These are phyloP conservation scores for Trichoderma virens DNA, from an alignment of 495 filamentous ascomycete species.

Conservation along the genomic window DNA sequence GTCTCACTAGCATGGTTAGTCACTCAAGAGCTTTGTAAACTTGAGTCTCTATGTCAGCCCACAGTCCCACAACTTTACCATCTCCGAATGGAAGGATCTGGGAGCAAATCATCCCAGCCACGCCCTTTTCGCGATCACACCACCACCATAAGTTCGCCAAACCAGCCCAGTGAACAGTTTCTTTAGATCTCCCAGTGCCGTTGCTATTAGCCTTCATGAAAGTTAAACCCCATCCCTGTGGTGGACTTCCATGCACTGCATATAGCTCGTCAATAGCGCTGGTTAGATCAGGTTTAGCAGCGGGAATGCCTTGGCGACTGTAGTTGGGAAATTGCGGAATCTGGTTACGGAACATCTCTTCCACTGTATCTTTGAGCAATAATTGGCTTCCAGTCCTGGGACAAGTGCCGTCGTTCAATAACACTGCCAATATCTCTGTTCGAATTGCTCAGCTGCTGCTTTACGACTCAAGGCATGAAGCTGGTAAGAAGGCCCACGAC, in stretches of 20 bases:
- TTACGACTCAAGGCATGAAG: not conserved
- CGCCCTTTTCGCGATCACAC: conserved; percentile 49
- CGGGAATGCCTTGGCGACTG: conserved; percentile 32
- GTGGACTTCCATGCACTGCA: conserved; percentile 38
- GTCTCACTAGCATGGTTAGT: not conserved
- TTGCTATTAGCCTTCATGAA: conserved; percentile 44
- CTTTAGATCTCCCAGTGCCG: conserved; percentile 39
- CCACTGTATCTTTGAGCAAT: conserved; percentile 42
- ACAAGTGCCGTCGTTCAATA: conserved; percentile 44
- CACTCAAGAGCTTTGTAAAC: conserved; percentile 21
- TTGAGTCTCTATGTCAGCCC: conserved; percentile 29
- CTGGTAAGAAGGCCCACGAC: conserved; percentile 11
- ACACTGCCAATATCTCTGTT: conserved; percentile 33
- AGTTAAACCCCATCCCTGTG: conserved; percentile 54
- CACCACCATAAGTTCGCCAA: conserved; percentile 56
- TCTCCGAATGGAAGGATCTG: conserved; percentile 55
- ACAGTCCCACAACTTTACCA: conserved; percentile 31
- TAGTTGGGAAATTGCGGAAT: conserved; percentile 48
- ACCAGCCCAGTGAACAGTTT: conserved; percentile 51
- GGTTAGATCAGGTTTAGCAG: conserved; percentile 45
- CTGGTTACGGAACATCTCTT: conserved; percentile 55
- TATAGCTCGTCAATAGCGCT: conserved; percentile 41
- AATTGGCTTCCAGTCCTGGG: conserved; percentile 41
- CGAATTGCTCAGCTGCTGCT: not conserved
- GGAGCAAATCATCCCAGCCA: conserved; percentile 48